Evolutionary conservation across 441 rosid species (phyloP), one percentile per base, ranked within the genome.

Genomic region (Populus hybrid): DNA sequence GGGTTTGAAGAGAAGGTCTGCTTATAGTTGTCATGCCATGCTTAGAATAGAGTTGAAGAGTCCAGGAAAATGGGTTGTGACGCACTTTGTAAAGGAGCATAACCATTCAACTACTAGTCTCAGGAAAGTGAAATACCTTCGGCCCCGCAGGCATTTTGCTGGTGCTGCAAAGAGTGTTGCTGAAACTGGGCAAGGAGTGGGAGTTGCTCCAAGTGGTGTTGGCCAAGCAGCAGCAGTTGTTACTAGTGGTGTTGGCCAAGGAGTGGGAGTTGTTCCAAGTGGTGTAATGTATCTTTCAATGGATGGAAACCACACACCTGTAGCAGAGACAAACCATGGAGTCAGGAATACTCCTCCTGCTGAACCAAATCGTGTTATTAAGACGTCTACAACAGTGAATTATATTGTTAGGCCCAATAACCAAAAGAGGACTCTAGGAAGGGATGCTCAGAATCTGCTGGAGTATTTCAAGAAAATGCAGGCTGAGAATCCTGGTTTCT

Each of bases 391-490:
- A 66, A 6, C 83, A 0, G 61, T 84, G 36, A 93, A 84, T 82
- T 88, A 83, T 85, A 80, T 81, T 70, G 72, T 82, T 71, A 85
- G 86, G 86, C 86, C 87, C 50, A 79, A 79, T 72, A 75, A 78
- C 80, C 86, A 84, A 61, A 92, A 85, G 85, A 88, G 90, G 78
- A 88, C 95, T 3, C 78, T 94, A 7, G 98, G 98, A 69, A 87
- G 89, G 81, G 98, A 97, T 86, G 95, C 96, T 10, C 97, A 92
- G 79, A 92, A 91, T 83, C 83, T 97, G 77, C 83, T 97, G 79
- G 98, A 96, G 46, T 96, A 94, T 84, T 91, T 96, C 69, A 92
- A 91, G 88, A 91, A 90, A 87, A 94, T 91, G 97, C 99, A 92
- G 82, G 94, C 97, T 34, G 94, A 89, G 84, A 97, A 93, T 82